phyloP scores from a whole-genome alignment of 208 protist genomes.

The Trypanosoma theileri region DNA sequence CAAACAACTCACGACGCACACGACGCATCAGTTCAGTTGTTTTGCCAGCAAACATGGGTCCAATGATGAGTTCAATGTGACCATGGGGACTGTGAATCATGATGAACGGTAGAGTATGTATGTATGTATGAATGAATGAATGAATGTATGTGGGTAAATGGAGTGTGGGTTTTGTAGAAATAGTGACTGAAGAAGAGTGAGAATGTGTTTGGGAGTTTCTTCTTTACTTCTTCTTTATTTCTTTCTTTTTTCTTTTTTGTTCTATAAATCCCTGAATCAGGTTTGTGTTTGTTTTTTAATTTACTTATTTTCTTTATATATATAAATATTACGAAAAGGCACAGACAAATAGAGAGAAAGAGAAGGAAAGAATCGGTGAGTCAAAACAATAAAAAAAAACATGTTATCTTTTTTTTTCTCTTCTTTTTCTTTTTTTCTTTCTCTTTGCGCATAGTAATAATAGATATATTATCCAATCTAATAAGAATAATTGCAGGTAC shows the following conservation, averaged over 20 bases:
- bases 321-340: no score
- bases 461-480: no score
- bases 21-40: conserved; percentile 93
- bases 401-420: no score
- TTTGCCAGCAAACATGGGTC: conserved; percentile 96
- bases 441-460: no score
- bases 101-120: neutral
- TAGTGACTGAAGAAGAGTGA: neutral
- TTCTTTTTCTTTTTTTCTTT: no score
- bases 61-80: conserved; percentile 92
- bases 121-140: conserved; percentile 20
- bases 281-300: no score
- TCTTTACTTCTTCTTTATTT: neutral
- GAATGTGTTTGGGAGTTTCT: neutral
- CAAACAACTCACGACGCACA: conserved; percentile 81
- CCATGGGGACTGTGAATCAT: conserved; percentile 15
- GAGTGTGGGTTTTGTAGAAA: neutral
- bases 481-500: no score
- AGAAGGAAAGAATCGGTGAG: no score
- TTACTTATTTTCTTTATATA: no score
- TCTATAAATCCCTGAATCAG: no score
- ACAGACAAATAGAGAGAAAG: no score
- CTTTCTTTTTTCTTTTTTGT: conserved; percentile 2
- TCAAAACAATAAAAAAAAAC: no score
- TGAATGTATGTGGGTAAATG: conserved; percentile 9